These are phyloP conservation scores for Cytidiella melzeri DNA, from an alignment of 768 basidiomycete species.

Conservation along the genomic window DNA sequence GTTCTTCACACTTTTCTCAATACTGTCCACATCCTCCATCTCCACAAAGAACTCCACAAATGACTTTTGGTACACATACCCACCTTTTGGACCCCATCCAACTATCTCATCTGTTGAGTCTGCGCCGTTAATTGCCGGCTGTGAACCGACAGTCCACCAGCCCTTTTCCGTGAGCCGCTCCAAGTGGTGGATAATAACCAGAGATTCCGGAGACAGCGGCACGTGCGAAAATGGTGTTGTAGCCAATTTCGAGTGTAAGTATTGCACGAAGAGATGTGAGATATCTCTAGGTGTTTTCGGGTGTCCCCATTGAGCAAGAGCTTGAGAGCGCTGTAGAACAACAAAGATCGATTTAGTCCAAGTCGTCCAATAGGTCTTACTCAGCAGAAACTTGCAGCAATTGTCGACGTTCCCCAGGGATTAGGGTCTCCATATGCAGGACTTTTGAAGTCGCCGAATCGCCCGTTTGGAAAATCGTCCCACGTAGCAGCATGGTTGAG, in stretches of 20 bases:
- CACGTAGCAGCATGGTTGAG: conserved; percentile 72
- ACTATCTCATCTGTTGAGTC: conserved; percentile 69
- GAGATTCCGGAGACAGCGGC: conserved; percentile 78
- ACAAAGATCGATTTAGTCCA: neutral
- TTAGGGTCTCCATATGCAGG: conserved; percentile 87
- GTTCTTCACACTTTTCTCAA: conserved; percentile 52
- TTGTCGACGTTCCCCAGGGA: conserved; percentile 66
- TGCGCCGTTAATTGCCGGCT: conserved; percentile 85
- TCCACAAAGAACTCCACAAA: conserved; percentile 96
- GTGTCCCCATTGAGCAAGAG: conserved; percentile 69
- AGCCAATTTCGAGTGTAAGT: conserved; percentile 66
- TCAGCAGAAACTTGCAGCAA: conserved; percentile 40
- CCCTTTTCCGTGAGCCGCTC: conserved; percentile 68
- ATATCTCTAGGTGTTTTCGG: conserved; percentile 65
- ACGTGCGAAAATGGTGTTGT: conserved; percentile 87
- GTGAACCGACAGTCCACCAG: conserved; percentile 97
- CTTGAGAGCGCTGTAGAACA: conserved; percentile 47
- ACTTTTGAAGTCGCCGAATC: conserved; percentile 96
- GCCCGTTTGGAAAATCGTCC: conserved; percentile 98
- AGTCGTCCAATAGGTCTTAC: neutral
- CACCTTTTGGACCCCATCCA: conserved; percentile 91
- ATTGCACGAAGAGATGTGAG: conserved; percentile 70
- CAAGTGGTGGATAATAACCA: conserved; percentile 71
- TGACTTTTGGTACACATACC: conserved; percentile 95
- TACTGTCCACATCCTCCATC: conserved; percentile 44